phyloP scores from a whole-genome alignment of 192 early-diverging fungal species.

The Allomyces arbusculus region DNA sequence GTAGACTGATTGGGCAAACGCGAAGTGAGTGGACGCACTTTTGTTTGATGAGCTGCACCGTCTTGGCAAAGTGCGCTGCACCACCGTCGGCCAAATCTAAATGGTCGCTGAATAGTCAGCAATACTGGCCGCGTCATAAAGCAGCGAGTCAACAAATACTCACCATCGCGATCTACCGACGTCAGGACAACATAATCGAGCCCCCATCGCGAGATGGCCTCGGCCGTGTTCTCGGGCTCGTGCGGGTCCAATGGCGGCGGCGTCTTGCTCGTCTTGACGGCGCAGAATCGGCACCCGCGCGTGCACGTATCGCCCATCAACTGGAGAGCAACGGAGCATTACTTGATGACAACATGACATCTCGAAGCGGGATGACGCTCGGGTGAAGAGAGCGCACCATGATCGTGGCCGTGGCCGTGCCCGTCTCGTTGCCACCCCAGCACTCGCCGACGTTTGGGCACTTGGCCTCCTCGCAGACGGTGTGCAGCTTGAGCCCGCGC shows the following conservation, averaged over 20 bases:
- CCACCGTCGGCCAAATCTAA: slow-evolving; percentile 78
- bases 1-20: neutral
- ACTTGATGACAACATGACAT: no score
- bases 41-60: slow-evolving; percentile 67
- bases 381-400: slow-evolving; percentile 24
- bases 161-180: slow-evolving; percentile 87
- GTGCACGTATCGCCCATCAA: slow-evolving; percentile 98
- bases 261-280: slow-evolving; percentile 79
- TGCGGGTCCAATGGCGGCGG: slow-evolving; percentile 67
- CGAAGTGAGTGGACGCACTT: slow-evolving; percentile 24
- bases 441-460: slow-evolving; percentile 98
- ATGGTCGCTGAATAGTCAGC: neutral
- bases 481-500: slow-evolving; percentile 82
- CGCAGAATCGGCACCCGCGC: slow-evolving; percentile 91
- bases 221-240: slow-evolving; percentile 83
- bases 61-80: slow-evolving; percentile 78
- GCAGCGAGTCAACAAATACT: slow-evolving; percentile 1
- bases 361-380: no score
- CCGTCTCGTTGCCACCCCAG: slow-evolving; percentile 90
- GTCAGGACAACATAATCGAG: slow-evolving; percentile 93
- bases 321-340: neutral
- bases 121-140: no score
- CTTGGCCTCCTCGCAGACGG: slow-evolving; percentile 91
- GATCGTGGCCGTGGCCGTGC: slow-evolving; percentile 91
- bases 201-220: slow-evolving; percentile 84